phyloP scores from a whole-genome alignment of 768 basidiomycete species.

The Strobilomyces dryophilus region DNA sequence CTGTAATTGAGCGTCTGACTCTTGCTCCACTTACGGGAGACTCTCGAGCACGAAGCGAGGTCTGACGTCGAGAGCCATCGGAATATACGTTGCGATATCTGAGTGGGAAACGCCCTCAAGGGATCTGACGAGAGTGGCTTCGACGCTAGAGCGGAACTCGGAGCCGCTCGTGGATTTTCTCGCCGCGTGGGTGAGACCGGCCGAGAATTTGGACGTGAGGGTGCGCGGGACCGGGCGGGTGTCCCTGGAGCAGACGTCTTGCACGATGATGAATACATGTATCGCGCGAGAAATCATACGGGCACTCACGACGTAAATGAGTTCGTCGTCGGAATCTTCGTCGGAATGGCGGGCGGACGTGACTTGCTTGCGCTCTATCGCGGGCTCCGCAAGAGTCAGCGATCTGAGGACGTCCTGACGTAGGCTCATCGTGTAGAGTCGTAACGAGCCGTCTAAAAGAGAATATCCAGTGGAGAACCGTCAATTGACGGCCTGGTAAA shows the following conservation, averaged over 20 bases:
- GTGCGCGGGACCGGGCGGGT: conserved; percentile 57
- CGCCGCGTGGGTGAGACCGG: conserved; percentile 34
- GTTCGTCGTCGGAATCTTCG: conserved; percentile 62
- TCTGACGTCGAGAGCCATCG: conserved; percentile 54
- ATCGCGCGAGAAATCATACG: not conserved
- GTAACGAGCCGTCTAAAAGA: no score
- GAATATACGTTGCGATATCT: conserved; percentile 78
- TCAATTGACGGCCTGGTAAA: no score
- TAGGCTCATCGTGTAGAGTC: conserved; percentile 47
- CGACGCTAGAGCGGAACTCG: conserved; percentile 26
- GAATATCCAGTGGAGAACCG: no score
- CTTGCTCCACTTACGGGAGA: conserved; percentile 82
- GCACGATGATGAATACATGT: conserved; percentile 4
- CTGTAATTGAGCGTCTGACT: conserved; percentile 92
- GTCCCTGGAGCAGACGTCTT: conserved; percentile 69
- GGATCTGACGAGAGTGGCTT: conserved; percentile 45
- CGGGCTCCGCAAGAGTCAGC: conserved; percentile 36
- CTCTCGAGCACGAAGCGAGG: conserved; percentile 72
- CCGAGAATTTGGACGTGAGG: conserved; percentile 46
- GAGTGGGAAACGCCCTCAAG: conserved; percentile 70
- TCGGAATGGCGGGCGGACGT: conserved; percentile 18
- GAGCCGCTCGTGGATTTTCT: conserved; percentile 15
- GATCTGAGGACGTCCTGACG: conserved; percentile 68
- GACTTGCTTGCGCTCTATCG: conserved; percentile 24
- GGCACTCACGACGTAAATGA: conserved; percentile 64